These are phyloP conservation scores for Dioszegia hungarica DNA, from an alignment of 768 basidiomycete genomes.

Conservation along the genomic window DNA sequence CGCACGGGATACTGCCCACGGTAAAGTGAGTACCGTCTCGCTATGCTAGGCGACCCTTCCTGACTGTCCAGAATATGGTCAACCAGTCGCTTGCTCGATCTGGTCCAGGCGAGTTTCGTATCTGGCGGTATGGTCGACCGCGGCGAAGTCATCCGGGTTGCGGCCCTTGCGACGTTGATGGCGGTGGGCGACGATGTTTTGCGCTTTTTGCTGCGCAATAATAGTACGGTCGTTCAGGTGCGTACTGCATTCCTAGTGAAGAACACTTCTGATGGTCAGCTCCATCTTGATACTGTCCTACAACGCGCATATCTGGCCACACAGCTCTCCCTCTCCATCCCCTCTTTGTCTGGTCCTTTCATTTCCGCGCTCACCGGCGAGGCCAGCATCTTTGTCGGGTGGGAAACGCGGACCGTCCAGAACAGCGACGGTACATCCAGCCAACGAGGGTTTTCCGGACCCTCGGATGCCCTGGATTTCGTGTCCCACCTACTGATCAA, in stretches of 20 bases:
- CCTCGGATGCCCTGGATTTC: neutral
- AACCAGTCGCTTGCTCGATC: constrained; percentile 22
- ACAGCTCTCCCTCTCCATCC: constrained; percentile 37
- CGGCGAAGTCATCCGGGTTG: constrained; percentile 12
- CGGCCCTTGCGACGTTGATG: neutral
- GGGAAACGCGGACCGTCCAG: neutral
- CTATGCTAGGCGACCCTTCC: neutral
- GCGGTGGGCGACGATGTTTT: constrained; percentile 11
- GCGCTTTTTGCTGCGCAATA: constrained; percentile 6
- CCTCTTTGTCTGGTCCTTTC: constrained; percentile 20
- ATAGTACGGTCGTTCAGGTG: constrained; percentile 14
- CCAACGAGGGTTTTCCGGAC: constrained; percentile 5
- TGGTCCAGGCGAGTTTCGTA: constrained; percentile 29
- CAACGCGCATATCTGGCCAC: constrained; percentile 23
- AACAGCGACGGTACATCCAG: constrained; percentile 1
- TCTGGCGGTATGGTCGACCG: constrained; percentile 1
- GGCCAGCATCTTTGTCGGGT: constrained; percentile 25
- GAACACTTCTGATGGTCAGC: neutral
- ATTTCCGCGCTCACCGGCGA: constrained; percentile 23
- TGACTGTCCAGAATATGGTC: constrained; percentile 20
- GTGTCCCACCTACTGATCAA: too few species aligned
- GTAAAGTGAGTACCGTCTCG: constrained; percentile 18
- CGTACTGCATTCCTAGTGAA: neutral
- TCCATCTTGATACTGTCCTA: constrained; percentile 22
- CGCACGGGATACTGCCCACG: constrained; percentile 25